These are phyloP conservation scores for Rhodosporidiobolus sp. DNA, from an alignment of 768 basidiomycete genomes.

Conservation along the genomic window DNA sequence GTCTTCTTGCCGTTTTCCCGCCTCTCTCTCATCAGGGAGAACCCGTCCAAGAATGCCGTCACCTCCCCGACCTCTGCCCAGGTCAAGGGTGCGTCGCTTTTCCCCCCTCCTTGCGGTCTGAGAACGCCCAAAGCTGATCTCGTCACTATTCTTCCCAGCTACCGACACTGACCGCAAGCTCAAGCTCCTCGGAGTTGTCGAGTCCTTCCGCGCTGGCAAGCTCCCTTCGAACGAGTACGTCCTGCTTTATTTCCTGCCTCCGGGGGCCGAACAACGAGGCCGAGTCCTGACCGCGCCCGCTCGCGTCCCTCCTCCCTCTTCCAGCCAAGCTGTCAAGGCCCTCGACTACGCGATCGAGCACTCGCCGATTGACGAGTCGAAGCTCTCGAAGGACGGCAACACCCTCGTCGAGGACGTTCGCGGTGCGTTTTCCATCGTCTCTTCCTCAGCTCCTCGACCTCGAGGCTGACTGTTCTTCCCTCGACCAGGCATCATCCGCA, in stretches of 20 bases:
- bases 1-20: not conserved
- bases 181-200: slow-evolving; percentile 71
- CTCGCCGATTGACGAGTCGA: slow-evolving; percentile 29
- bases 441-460: too few relatives aligned
- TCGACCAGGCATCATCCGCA: slow-evolving; percentile 54
- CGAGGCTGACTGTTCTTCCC: not conserved
- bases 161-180: slow-evolving; percentile 79
- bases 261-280: too few relatives aligned
- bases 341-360: slow-evolving; percentile 62
- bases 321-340: slow-evolving; percentile 49
- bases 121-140: not conserved
- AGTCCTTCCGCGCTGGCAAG: slow-evolving; percentile 64
- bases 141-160: slow-evolving; percentile 47
- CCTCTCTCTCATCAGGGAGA: slow-evolving; percentile 14
- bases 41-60: slow-evolving; percentile 24
- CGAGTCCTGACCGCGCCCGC: not conserved
- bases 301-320: not conserved
- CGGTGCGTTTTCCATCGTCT: not conserved
- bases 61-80: not conserved
- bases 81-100: not conserved
- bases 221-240: slow-evolving; percentile 43
- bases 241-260: too few relatives aligned
- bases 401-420: slow-evolving; percentile 34
- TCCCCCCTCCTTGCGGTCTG: not conserved
- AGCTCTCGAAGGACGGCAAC: slow-evolving; percentile 40